These are phyloP conservation scores for Suillus discolor DNA, from an alignment of 768 basidiomycete genomes.

Conservation along the genomic window DNA sequence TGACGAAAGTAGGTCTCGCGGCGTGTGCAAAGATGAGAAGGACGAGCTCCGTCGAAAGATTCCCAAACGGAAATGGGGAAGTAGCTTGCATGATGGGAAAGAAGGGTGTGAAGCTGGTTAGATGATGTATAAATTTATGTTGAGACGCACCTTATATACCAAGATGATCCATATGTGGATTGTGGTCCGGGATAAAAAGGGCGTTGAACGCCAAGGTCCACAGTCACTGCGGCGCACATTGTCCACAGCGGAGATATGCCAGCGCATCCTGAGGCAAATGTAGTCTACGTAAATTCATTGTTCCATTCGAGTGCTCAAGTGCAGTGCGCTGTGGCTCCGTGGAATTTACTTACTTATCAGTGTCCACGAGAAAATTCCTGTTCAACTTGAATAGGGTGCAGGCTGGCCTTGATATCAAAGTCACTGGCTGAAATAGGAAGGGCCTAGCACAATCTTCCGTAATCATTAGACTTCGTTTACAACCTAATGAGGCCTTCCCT, in stretches of 20 bases:
- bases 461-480: not conserved
- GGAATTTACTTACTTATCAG: not conserved
- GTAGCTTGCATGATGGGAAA: not conserved
- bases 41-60: conserved; percentile 38
- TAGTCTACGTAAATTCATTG: not conserved
- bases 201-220: not conserved
- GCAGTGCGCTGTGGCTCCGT: not conserved
- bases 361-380: not conserved
- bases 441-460: not conserved
- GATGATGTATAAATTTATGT: not conserved
- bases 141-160: conserved; percentile 2
- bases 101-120: not conserved
- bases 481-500: not conserved
- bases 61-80: conserved; percentile 21
- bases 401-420: conserved; percentile 8
- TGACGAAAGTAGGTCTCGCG: conserved; percentile 23
- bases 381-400: conserved; percentile 2
- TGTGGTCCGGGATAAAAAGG: not conserved
- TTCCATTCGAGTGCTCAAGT: not conserved
- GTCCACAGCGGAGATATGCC: not conserved
- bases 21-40: conserved; percentile 38
- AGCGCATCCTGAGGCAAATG: not conserved
- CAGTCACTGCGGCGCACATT: not conserved
- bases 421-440: not conserved
- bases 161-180: not conserved